Percentiles rank a stretch among this genome's conserved stretches.
Conservation (phyloP, 805 yeast species). For the Soucietia sequanensis region DNA sequence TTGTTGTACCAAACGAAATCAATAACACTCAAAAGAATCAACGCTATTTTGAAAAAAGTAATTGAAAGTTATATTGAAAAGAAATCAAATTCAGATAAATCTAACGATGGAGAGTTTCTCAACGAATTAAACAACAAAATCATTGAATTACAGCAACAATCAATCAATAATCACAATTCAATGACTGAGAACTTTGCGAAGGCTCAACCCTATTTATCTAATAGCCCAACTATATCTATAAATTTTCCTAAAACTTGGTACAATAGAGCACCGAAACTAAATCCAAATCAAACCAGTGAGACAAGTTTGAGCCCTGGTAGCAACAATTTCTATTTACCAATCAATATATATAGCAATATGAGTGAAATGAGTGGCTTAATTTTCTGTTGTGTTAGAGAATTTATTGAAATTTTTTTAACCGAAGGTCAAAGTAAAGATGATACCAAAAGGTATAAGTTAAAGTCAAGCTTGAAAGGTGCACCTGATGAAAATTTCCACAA, state of each 20-base stretch:
- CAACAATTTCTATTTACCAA: constrained; percentile 32
- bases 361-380: constrained; percentile 32
- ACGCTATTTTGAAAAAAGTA: constrained; percentile 20
- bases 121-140: constrained; percentile 19
- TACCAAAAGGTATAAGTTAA: constrained; percentile 12
- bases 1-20: constrained; percentile 29
- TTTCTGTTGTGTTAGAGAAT: constrained; percentile 29
- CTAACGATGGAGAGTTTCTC: constrained; percentile 6
- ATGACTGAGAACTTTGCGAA: constrained; percentile 23
- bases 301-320: constrained; percentile 19
- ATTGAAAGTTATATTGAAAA: constrained; percentile 19
- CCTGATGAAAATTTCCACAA: no score
- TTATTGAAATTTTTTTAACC: constrained; percentile 17
- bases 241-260: constrained; percentile 33
- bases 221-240: constrained; percentile 23
- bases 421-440: constrained; percentile 3
- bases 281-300: constrained; percentile 9
- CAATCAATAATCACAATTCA: constrained; percentile 21
- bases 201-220: constrained; percentile 24
- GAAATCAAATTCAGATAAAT: no score
- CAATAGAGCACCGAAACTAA: constrained; percentile 15
- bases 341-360: constrained; percentile 35
- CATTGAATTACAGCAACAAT: constrained; percentile 25
- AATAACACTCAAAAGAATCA: constrained; percentile 29
- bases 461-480: constrained; percentile 12